Evolutionary conservation across 176 grass and related monocot species (phyloP), one percentile per base, ranked within the genome.

Genomic region (Phoenix dactylifera): DNA sequence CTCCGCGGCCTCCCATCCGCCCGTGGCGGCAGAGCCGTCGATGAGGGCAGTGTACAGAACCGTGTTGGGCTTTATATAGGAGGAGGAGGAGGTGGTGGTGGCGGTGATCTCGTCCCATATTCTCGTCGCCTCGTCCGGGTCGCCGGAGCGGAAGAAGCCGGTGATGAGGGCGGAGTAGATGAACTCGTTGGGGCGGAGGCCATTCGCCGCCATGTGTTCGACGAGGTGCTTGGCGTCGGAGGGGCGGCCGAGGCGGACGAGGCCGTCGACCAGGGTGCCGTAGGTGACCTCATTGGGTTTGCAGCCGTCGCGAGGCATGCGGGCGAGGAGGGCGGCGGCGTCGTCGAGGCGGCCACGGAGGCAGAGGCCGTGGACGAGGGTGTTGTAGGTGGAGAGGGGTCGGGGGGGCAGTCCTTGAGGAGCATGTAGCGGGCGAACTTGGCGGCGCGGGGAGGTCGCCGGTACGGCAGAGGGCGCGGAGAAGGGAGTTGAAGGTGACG

Each of bases 21-120:
- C 87, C 77, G 50, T 76, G 77, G 6, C 20, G 51, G n/a, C 81
- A 74, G 62, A 91, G 49, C 65, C 83, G 58, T 90, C 78, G 20
- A 97, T 85, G 53, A 97, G 74, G 16, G 78, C 81, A 7, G 87
- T 83, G 75, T 77, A 97, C 30, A 91, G 71, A 32, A 97, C 87
- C 71, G 80, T 15, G 2, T 97, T 97, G 0, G 83, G 75, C 61
- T 49, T 82, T 24, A 87, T 39, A 39, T 7, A 12, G 32, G 32
- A 39, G 32, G 32, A 39, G 32, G 51, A 28, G 4, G 26, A 28
- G 26, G 26, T 22, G 0, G 51, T 55, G 4, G 64, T 22, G 0
- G 51, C 51, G 3, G 64, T 44, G 81, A 97, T 91, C 57, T 63
- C 32, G 18, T 85, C 83, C 92, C 92, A 97, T 25, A 91, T 57